Conservation (phyloP, 805 yeast genomes). For the Yarrowia hollandica region DNA sequence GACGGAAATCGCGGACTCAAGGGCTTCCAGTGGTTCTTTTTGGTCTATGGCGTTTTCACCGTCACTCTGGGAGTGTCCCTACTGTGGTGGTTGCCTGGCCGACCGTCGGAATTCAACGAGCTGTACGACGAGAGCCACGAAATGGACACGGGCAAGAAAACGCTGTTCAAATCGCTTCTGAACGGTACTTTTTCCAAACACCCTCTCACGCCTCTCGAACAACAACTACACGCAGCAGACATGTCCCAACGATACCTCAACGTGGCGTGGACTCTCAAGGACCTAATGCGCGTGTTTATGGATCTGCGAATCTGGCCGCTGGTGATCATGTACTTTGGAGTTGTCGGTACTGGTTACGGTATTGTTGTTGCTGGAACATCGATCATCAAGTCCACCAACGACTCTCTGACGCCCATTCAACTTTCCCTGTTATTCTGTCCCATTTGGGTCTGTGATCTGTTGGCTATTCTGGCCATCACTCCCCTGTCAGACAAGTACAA, state of each 20-base stretch:
- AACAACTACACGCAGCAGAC: slow-evolving; percentile 57
- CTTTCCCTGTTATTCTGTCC: slow-evolving; percentile 82
- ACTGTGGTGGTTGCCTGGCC: slow-evolving; percentile 84
- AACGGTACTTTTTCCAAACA: slow-evolving; percentile 26
- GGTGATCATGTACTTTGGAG: slow-evolving; percentile 86
- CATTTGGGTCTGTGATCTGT: slow-evolving; percentile 83
- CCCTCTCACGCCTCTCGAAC: slow-evolving; percentile 55
- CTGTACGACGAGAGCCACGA: background rate
- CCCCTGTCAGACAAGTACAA: slow-evolving; percentile 74
- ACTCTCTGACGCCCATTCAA: slow-evolving; percentile 60
- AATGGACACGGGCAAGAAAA: too few species aligned
- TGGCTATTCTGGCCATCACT: slow-evolving; percentile 70
- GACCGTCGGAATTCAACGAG: slow-evolving; percentile 49
- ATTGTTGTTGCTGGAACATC: slow-evolving; percentile 83
- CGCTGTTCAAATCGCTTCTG: background rate
- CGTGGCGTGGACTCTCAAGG: slow-evolving; percentile 58
- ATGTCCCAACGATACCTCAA: slow-evolving; percentile 53
- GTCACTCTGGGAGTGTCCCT: slow-evolving; percentile 61
- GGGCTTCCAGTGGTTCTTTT: slow-evolving; percentile 87
- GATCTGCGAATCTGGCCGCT: slow-evolving; percentile 79
- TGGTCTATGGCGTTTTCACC: slow-evolving; percentile 73
- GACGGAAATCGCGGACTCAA: slow-evolving; percentile 66
- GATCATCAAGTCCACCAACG: slow-evolving; percentile 64
- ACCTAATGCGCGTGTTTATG: slow-evolving; percentile 53
- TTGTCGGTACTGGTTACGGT: slow-evolving; percentile 88